phyloP scores from a whole-genome alignment of 2,329 filamentous ascomycete species.

The Xylaria digitata region DNA sequence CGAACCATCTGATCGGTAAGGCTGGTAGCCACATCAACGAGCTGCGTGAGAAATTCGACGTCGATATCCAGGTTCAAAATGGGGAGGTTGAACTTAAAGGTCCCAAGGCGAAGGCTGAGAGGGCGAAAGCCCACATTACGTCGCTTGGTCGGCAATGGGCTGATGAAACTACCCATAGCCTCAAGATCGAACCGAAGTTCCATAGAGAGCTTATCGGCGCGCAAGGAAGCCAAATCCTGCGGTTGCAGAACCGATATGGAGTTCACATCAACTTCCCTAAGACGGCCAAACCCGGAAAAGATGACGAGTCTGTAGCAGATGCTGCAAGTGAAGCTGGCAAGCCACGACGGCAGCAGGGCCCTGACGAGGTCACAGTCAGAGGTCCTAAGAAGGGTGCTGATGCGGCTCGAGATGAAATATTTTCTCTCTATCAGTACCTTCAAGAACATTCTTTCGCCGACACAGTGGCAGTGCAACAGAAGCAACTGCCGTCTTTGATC shows the following conservation, averaged over 20 bases:
- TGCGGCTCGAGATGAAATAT: slow-evolving; percentile 89
- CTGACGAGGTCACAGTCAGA: slow-evolving; percentile 90
- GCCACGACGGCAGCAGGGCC: slow-evolving; percentile 74
- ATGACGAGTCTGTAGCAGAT: slow-evolving; percentile 78
- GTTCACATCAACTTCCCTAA: slow-evolving; percentile 93
- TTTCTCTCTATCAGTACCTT: slow-evolving; percentile 87
- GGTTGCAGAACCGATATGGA: slow-evolving; percentile 90
- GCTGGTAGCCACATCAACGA: slow-evolving; percentile 74
- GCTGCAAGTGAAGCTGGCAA: slow-evolving; percentile 75
- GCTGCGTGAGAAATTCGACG: slow-evolving; percentile 73
- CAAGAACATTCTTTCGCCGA: slow-evolving; percentile 87
- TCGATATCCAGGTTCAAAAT: slow-evolving; percentile 88
- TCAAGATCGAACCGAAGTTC: slow-evolving; percentile 94
- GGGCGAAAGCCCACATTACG: slow-evolving; percentile 83
- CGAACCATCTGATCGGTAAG: slow-evolving; percentile 83
- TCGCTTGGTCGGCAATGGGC: slow-evolving; percentile 84
- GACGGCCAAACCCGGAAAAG: slow-evolving; percentile 69
- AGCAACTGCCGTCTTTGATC: slow-evolving; percentile 92
- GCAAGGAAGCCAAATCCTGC: slow-evolving; percentile 88
- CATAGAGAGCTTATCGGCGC: slow-evolving; percentile 94
- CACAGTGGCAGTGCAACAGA: slow-evolving; percentile 86
- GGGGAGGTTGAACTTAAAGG: slow-evolving; percentile 97
- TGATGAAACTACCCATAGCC: slow-evolving; percentile 85
- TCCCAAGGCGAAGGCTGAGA: slow-evolving; percentile 92
- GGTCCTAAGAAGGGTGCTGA: slow-evolving; percentile 94